Percentiles rank a stretch among this genome's conserved stretches.
Evolutionary conservation across 148 eudicot species (phyloP).

Genomic region (Salicornia ramosissima): DNA sequence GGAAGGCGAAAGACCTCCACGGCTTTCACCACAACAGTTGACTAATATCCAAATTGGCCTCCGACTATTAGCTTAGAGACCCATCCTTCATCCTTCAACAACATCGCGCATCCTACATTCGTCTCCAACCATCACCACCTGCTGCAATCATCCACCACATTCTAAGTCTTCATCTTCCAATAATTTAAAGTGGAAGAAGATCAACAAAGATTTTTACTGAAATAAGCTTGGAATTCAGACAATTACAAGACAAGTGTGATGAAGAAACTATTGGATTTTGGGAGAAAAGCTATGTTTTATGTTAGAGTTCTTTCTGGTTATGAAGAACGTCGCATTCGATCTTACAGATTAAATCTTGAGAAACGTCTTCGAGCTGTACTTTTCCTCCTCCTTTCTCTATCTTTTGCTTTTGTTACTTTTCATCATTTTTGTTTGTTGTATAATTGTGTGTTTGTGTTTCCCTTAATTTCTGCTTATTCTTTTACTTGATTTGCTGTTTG

Average conservation of each 20-base stretch:
- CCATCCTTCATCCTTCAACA: too few species aligned
- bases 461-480: not conserved
- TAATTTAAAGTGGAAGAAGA: too few species aligned
- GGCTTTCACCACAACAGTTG: too few species aligned
- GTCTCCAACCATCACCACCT: too few species aligned
- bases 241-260: conserved; percentile 15
- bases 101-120: too few species aligned
- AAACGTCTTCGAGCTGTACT: conserved; percentile 61
- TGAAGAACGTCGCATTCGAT: conserved; percentile 84
- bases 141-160: too few species aligned
- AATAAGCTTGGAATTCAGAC: not conserved
- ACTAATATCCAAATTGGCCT: too few species aligned
- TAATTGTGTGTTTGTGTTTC: not conserved
- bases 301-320: conserved; percentile 84
- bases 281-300: conserved; percentile 85
- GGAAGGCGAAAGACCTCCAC: too few species aligned
- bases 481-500: not conserved
- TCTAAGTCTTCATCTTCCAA: too few species aligned
- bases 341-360: conserved; percentile 65
- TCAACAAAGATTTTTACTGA: too few species aligned
- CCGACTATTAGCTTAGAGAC: too few species aligned
- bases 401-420: not conserved
- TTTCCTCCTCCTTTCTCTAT: not conserved
- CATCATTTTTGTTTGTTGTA: not conserved
- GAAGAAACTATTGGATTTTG: conserved; percentile 65